These are phyloP conservation scores for Cryptomeria japonica DNA, from an alignment of 75 land plant species.

Conservation along the genomic window DNA sequence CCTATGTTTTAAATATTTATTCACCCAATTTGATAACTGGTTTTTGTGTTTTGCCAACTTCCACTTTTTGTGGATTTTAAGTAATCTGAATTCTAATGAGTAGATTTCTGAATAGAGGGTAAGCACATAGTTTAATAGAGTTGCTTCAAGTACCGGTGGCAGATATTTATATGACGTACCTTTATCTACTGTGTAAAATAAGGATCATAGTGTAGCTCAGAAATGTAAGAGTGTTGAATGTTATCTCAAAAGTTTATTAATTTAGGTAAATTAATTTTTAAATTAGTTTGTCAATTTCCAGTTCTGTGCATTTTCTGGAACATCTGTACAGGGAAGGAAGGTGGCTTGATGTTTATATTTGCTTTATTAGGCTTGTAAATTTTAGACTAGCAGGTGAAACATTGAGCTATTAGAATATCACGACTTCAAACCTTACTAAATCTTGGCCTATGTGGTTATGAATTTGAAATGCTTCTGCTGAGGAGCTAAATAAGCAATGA, in stretches of 20 bases:
- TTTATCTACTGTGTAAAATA: neutral
- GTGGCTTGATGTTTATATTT: neutral
- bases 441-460: neutral
- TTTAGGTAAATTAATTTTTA: neutral
- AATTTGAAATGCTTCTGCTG: no score
- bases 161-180: neutral
- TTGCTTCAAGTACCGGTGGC: neutral
- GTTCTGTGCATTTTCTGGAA: neutral
- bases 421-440: neutral
- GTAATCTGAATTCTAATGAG: neutral
- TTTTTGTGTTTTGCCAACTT: neutral
- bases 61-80: neutral
- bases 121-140: neutral
- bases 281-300: neutral
- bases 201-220: neutral
- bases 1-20: neutral
- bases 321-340: no score
- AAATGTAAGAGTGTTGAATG: neutral
- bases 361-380: neutral
- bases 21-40: neutral
- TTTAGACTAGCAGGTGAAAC: neutral
- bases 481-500: no score
- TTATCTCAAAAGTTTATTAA: neutral
- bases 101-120: neutral
- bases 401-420: no score